A percentile compares a stretch with the other conserved stretches of the same genome.
phyloP scores from a whole-genome alignment of 176 grass and related monocot species.

The Leersia perrieri region DNA sequence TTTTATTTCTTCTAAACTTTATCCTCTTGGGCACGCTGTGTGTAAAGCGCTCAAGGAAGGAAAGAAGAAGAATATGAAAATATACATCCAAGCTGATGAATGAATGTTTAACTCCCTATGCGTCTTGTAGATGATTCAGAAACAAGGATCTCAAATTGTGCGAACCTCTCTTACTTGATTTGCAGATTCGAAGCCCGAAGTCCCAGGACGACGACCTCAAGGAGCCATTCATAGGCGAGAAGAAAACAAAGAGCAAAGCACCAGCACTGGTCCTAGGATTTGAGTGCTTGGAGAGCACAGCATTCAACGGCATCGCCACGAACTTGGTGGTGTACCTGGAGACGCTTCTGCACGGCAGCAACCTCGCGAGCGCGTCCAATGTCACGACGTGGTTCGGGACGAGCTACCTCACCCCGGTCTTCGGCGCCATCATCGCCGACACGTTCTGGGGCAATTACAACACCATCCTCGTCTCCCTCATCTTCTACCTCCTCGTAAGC shows the following conservation, averaged over 20 bases:
- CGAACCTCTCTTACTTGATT: neutral
- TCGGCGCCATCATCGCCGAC: constrained; percentile 66
- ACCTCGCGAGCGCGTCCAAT: constrained; percentile 44
- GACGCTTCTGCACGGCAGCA: constrained; percentile 48
- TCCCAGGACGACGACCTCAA: neutral
- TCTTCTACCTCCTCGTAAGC: constrained; percentile 58
- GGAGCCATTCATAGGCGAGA: constrained; percentile 29
- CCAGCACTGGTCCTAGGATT: constrained; percentile 40
- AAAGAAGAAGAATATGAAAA: no score
- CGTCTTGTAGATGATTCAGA: neutral
- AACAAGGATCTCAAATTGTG: neutral
- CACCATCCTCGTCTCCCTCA: constrained; percentile 56
- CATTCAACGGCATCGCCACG: constrained; percentile 43
- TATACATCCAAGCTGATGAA: neutral
- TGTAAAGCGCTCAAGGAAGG: no score
- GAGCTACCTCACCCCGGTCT: constrained; percentile 51
- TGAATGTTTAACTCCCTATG: neutral
- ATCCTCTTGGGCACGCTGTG: no score
- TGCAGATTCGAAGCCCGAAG: constrained; percentile 5
- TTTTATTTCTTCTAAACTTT: no score
- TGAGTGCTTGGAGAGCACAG: constrained; percentile 49
- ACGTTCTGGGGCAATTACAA: constrained; percentile 62
- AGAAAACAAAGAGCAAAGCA: constrained; percentile 29
- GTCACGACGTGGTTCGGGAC: constrained; percentile 63
- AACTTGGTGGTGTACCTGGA: constrained; percentile 68